These are phyloP conservation scores for Monosporascus sp. DNA, from an alignment of 2,329 filamentous ascomycete genomes.

Conservation along the genomic window DNA sequence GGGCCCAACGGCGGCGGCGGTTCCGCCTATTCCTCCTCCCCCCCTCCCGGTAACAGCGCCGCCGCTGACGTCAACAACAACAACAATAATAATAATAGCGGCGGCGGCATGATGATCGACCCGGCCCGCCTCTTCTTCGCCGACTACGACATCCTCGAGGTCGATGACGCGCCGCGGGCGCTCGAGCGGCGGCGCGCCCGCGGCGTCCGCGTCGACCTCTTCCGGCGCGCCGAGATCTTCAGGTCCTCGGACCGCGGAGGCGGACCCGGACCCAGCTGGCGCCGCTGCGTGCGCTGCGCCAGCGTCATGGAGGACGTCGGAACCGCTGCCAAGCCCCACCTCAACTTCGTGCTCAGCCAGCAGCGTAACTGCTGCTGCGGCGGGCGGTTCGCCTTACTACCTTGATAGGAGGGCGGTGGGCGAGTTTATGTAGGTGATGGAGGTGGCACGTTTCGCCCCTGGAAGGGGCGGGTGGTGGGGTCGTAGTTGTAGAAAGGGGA, in stretches of 20 bases:
- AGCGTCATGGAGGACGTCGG: constrained; percentile 60
- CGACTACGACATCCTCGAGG: constrained; percentile 65
- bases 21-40: not conserved
- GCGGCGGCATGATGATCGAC: constrained; percentile 48
- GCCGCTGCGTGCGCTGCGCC: constrained; percentile 56
- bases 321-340: constrained; percentile 37
- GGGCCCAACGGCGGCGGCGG: not conserved
- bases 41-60: not conserved
- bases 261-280: constrained; percentile 26
- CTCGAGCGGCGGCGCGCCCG: constrained; percentile 33
- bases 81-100: not conserved
- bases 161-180: constrained; percentile 53
- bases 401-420: constrained; percentile 2
- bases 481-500: too few relatives aligned
- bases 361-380: constrained; percentile 52
- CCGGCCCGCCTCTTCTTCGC: constrained; percentile 66
- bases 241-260: constrained; percentile 23
- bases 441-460: too few relatives aligned
- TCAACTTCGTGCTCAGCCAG: constrained; percentile 49
- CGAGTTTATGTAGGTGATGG: too few relatives aligned
- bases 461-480: too few relatives aligned
- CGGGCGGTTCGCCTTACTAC: constrained; percentile 46
- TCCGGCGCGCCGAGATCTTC: constrained; percentile 56
- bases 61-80: not conserved
- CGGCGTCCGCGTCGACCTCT: constrained; percentile 47